These are phyloP conservation scores for Clonostachys rosea DNA, from an alignment of 2,329 filamentous ascomycete genomes.

Conservation along the genomic window DNA sequence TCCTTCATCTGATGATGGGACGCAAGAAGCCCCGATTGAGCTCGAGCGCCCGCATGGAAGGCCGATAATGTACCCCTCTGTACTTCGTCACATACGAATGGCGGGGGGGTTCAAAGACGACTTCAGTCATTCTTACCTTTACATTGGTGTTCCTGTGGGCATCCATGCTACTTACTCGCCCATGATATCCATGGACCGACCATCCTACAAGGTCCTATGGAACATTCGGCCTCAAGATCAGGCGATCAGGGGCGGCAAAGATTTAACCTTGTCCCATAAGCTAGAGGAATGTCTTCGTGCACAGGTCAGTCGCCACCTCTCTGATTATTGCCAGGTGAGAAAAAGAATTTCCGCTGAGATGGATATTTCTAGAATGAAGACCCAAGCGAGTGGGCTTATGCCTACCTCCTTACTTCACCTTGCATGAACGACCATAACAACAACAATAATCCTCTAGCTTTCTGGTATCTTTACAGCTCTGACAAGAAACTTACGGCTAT, in stretches of 20 bases:
- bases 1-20: no score
- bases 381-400: neutral
- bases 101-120: neutral
- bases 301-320: no score
- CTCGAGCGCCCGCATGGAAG: no score
- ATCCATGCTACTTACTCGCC: neutral
- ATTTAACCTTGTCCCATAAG: neutral
- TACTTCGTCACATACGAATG: neutral
- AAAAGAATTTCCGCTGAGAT: no score
- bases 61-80: neutral
- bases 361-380: neutral
- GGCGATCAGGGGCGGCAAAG: neutral
- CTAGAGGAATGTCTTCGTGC: no score
- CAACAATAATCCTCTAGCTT: neutral
- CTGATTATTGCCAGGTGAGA: no score
- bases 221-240: neutral
- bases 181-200: neutral
- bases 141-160: neutral
- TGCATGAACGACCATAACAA: neutral
- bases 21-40: no score
- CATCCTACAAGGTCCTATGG: neutral
- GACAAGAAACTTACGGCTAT: neutral
- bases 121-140: neutral
- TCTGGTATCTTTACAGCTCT: neutral
- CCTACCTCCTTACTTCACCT: neutral